These are phyloP conservation scores for Rhizopus sp. DNA, from an alignment of 371 early-diverging fungal genomes.

Conservation along the genomic window DNA sequence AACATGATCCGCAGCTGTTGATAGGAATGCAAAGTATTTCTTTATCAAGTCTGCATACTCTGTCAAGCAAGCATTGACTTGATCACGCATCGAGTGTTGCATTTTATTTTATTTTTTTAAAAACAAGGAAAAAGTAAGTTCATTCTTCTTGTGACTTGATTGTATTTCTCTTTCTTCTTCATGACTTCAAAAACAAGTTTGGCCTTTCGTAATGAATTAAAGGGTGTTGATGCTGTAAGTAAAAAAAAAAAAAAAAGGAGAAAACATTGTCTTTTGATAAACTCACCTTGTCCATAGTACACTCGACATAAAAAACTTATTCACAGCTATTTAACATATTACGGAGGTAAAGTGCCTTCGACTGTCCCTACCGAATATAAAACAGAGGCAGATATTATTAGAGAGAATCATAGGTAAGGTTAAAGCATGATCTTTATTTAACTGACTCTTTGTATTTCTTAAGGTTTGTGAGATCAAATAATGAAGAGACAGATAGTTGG, in stretches of 20 bases:
- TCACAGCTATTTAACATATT: slow-evolving; percentile 48
- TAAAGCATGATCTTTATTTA: background rate
- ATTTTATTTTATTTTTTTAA: background rate
- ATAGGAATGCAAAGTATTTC: slow-evolving; percentile 36
- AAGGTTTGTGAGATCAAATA: slow-evolving; percentile 38
- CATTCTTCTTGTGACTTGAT: background rate
- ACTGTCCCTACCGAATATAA: slow-evolving; percentile 39
- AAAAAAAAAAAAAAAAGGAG: background rate
- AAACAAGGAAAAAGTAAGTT: background rate
- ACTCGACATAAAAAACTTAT: slow-evolving; percentile 61
- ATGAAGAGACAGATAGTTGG: slow-evolving; percentile 61
- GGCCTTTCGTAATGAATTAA: slow-evolving; percentile 35
- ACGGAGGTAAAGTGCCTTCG: slow-evolving; percentile 16
- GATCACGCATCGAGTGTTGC: slow-evolving; percentile 39
- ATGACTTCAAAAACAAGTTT: slow-evolving; percentile 30
- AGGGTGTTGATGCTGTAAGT: slow-evolving; percentile 45
- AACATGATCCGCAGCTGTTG: slow-evolving; percentile 33
- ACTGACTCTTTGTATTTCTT: background rate
- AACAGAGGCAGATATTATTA: slow-evolving; percentile 64
- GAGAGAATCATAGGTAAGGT: slow-evolving; percentile 30
- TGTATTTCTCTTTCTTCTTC: background rate
- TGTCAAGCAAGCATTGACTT: slow-evolving; percentile 41
- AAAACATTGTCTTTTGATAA: background rate
- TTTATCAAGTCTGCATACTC: slow-evolving; percentile 37
- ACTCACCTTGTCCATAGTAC: slow-evolving; percentile 29